Base-by-base conservation (phyloP, 1,284 basidiomycete species). In the Ceratobasidium sp. region DNA sequence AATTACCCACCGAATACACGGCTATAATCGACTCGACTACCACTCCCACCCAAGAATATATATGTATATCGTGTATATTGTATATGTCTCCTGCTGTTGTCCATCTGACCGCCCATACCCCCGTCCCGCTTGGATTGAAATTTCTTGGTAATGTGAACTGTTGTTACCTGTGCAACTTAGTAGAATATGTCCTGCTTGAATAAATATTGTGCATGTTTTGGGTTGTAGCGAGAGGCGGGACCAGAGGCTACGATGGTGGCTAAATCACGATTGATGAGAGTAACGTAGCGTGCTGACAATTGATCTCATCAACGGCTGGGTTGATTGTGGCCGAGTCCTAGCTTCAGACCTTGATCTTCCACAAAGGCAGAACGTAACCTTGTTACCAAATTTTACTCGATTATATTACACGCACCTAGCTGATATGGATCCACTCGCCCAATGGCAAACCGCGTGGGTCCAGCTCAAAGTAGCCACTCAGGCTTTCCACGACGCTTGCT, bases 1-100 rank as follows among this genome's bases (percentile, higher is more conserved):
- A 33, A 33, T 58, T 62, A 48, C 28, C 44, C 28, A 33, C 28
- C 46, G 60, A 62, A 62, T 62, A 62, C 60, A 62, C 42, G 44
- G 11, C 30, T 49, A 62, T 62, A 62, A 62, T 62, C 60, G 14
- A 56, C 4, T 18, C 51, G 30, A 28, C 30, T 54, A 54, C 28
- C 38, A 46, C 23, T 46, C 60, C 11, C 30, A 48, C 46, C n/a
- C 42, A 48, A 62, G 42, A 62, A 42, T 61, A 61, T 44, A 44
- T 61, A 46, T 61, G 59, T 49, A 18, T 18, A 46, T 18, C n/a
- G n/a, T 46, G 44, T 46, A 46, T 46, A 40, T 58, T 58, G 30
- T 40, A 40, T 40, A 38, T n/a, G 56, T 40, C 36, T 40, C 36
- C 36, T 40, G 56, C 56, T 58, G 33, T 58, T 8, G 9, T 9